Evolutionary conservation across 352 stramenopile genomes (phyloP).

Genomic region (Phytopythium helicoides): DNA sequence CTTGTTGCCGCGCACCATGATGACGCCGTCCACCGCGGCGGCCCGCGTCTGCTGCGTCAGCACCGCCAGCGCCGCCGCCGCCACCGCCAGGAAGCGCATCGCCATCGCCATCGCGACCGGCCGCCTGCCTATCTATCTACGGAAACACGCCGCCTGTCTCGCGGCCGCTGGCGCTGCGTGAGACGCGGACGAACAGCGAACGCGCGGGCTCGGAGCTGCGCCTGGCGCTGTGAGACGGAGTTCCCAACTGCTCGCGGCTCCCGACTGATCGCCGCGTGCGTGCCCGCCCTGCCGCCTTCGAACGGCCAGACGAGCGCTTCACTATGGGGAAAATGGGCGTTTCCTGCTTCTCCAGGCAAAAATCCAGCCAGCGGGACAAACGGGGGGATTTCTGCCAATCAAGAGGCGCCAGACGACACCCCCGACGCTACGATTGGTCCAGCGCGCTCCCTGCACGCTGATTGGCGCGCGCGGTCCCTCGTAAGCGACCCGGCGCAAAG

Average conservation of each 20-base stretch:
- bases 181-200: background rate
- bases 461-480: too few relatives aligned
- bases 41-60: conserved; percentile 11
- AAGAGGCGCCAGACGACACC: too few relatives aligned
- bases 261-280: conserved; percentile 2
- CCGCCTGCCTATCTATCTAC: conserved; percentile 10
- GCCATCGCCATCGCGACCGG: conserved; percentile 6
- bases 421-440: too few relatives aligned
- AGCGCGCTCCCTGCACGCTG: too few relatives aligned
- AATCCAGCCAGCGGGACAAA: too few relatives aligned
- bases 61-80: conserved; percentile 7
- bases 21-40: conserved; percentile 35
- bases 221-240: too few relatives aligned
- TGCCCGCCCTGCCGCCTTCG: conserved; percentile 4
- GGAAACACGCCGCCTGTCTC: background rate
- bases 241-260: background rate
- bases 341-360: background rate
- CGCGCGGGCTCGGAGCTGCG: too few relatives aligned
- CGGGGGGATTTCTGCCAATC: too few relatives aligned
- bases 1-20: conserved; percentile 85
- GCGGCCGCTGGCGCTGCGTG: background rate
- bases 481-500: too few relatives aligned
- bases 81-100: conserved; percentile 8
- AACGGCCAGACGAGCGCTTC: background rate
- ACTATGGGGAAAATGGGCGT: background rate